These are phyloP conservation scores for Erythrophleum ivorense DNA, from an alignment of 331 rosid species.

Conservation along the genomic window DNA sequence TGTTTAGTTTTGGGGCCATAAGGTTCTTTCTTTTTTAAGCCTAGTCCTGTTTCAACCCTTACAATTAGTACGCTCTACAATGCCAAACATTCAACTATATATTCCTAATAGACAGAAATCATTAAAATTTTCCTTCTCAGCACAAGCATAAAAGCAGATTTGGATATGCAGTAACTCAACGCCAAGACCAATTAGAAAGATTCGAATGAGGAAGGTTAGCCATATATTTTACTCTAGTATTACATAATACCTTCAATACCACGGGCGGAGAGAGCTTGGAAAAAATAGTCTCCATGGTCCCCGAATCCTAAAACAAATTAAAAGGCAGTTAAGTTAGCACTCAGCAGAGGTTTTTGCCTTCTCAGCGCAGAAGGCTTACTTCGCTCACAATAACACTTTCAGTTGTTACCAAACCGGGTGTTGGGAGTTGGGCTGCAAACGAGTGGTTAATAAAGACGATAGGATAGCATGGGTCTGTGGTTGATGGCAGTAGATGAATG, in stretches of 20 bases:
- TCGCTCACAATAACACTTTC: background rate
- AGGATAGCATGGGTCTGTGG: slow-evolving; percentile 21
- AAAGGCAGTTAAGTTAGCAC: background rate
- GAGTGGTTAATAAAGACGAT: slow-evolving; percentile 47
- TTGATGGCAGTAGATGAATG: background rate
- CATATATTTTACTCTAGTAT: slow-evolving; percentile 8
- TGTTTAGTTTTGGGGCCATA: background rate
- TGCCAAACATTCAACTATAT: background rate
- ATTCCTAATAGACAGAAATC: background rate
- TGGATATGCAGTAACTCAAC: background rate
- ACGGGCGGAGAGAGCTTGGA: slow-evolving; percentile 39
- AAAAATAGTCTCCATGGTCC: slow-evolving; percentile 49
- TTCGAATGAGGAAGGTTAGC: background rate
- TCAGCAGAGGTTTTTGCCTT: background rate
- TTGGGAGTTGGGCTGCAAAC: slow-evolving; percentile 19
- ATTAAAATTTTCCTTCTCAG: background rate
- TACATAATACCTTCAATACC: slow-evolving; percentile 46
- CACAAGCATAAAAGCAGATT: background rate
- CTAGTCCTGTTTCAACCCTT: background rate
- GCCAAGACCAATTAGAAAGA: background rate
- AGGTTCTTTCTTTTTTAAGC: background rate
- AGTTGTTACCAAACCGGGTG: background rate
- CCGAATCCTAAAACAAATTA: background rate
- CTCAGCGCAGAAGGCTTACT: background rate
- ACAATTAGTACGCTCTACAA: background rate